Evolutionary conservation across 345 rosid species (phyloP), one percentile per base, ranked within the genome.

Genomic region (Bretschneidera sinensis): DNA sequence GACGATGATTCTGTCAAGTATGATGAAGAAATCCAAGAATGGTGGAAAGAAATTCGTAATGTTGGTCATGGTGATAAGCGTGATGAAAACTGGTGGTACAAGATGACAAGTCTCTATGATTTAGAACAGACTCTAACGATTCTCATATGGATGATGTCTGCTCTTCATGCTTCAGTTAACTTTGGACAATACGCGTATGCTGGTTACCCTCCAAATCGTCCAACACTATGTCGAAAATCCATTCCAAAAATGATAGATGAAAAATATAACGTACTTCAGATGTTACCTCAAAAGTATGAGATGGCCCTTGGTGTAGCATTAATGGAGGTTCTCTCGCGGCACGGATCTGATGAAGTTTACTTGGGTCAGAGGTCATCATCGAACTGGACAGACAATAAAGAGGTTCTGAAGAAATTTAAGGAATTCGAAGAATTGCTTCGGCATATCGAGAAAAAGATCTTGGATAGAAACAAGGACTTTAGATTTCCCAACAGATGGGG

Each of bases 161-260:
- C 77, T 24, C 65, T 71, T 34, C 91, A 85, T 53, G 84, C 88
- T 52, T 64, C 85, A 9, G 73, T 85, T 54, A 72, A 74, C 71
- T 80, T 69, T 55, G 87, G 87, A 16, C 82, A 76, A 63, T 80
- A 74, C 60, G 74, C 79, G 47, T 85, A 80, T 48, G 74, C 71
- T 17, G 79, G 79, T 33, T 80, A 74, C 80, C 91, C 86, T 50
- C 84, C 71, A 5, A 83, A 77, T 60, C 80, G 86, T 25, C 85
- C 88, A 48, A 72, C 69, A 48, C 54, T 58, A n/a, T n/a, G 84
- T 49, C 70, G 81, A 60, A 70, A 60, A 28, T 75, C 63, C 69
- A 60, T 83, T 34, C 88, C 88, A n/a, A n/a, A n/a, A n/a, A 77
- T 54, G 86, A 82, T 64, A 72, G 80, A n/a, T 8, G 88, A 85